phyloP scores from a whole-genome alignment of 2,329 filamentous ascomycete genomes.

The Ceratocystis lukuohia region DNA sequence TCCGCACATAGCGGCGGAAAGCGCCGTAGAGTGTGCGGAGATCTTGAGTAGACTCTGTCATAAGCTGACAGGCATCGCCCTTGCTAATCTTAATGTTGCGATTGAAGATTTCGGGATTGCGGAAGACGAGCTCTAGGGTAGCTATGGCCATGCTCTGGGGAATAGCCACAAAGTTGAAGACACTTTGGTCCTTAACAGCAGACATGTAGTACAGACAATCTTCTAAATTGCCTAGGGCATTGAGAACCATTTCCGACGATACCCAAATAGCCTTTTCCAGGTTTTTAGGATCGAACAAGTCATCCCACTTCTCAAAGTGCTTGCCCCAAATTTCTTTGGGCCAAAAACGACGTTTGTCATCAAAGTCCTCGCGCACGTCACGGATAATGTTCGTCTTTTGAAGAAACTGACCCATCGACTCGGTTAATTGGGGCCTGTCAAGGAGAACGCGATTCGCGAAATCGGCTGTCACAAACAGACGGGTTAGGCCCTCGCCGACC shows the following conservation, averaged over 20 bases:
- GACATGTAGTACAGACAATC: conserved; percentile 98
- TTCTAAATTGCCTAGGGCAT: conserved; percentile 72
- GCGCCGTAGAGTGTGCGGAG: conserved; percentile 65
- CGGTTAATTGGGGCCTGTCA: conserved; percentile 65
- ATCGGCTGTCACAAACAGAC: conserved; percentile 74
- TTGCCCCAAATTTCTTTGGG: conserved; percentile 95
- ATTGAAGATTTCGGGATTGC: conserved; percentile 74
- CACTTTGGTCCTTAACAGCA: conserved; percentile 84
- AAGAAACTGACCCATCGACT: conserved; percentile 94
- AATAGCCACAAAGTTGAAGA: conserved; percentile 98
- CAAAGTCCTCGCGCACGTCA: conserved; percentile 79
- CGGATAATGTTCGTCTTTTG: conserved; percentile 99
- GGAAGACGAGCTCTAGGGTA: conserved; percentile 81
- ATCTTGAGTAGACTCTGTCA: conserved; percentile 89
- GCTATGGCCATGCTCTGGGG: conserved; percentile 96
- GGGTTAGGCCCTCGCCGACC: conserved; percentile 87
- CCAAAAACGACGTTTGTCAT: conserved; percentile 84
- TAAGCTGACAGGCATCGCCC: conserved; percentile 79
- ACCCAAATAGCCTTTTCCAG: conserved; percentile 66
- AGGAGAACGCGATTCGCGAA: conserved; percentile 77
- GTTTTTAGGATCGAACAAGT: conserved; percentile 74
- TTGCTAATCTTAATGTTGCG: conserved; percentile 94
- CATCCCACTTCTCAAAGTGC: conserved; percentile 78
- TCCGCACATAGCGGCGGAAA: conserved; percentile 63
- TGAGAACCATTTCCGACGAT: conserved; percentile 86